Evolutionary conservation across 441 rosid genomes (phyloP).

Genomic region (Bocquillonia castaneifolia): DNA sequence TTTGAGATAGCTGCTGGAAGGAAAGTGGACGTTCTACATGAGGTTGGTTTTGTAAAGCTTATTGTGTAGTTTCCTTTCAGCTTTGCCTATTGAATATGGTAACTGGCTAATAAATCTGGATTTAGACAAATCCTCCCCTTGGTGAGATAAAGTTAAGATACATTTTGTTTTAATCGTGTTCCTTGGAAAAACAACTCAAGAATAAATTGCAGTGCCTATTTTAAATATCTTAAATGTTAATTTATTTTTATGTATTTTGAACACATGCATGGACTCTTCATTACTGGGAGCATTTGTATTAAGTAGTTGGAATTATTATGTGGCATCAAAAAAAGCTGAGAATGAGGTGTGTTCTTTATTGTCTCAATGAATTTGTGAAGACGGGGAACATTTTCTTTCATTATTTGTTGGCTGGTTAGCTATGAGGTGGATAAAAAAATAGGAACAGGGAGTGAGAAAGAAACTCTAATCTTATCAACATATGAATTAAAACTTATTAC

Average conservation of each 20-base stretch:
- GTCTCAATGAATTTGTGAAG: background rate
- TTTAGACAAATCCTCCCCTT: background rate
- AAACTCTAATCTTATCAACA: background rate
- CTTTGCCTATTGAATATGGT: background rate
- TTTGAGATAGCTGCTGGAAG: conserved; percentile 87
- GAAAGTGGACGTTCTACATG: conserved; percentile 78
- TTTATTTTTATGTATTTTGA: background rate
- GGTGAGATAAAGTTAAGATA: background rate
- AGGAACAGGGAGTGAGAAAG: background rate
- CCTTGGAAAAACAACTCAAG: background rate
- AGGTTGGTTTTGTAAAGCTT: conserved; percentile 47
- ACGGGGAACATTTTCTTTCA: background rate
- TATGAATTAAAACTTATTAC: background rate
- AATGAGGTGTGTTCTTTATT: background rate
- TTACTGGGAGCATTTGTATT: background rate
- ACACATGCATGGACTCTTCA: background rate
- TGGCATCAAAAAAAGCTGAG: background rate
- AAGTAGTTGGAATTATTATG: background rate
- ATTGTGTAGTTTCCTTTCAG: background rate
- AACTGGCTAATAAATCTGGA: background rate
- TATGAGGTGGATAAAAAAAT: background rate
- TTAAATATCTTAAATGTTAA: background rate
- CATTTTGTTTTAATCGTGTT: background rate
- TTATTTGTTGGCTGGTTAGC: background rate
- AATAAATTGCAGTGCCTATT: background rate